These are phyloP conservation scores for Carnegiea gigantea DNA, from an alignment of 179 eudicot species.

Conservation along the genomic window DNA sequence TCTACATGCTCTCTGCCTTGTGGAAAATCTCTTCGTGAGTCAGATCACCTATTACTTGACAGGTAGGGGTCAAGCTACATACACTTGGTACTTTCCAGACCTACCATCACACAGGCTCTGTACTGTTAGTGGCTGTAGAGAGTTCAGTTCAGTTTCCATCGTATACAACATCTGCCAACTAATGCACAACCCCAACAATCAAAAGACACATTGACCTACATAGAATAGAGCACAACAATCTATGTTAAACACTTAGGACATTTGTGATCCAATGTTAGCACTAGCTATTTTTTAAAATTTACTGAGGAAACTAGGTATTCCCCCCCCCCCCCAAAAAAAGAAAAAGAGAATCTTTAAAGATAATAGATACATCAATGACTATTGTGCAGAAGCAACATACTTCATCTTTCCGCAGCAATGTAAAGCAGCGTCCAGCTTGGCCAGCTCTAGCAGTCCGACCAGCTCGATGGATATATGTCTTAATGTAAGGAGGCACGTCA, in stretches of 20 bases:
- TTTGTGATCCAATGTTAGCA: not conserved
- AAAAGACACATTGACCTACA: not conserved
- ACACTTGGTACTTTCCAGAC: not conserved
- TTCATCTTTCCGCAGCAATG: conserved; percentile 71
- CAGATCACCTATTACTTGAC: not conserved
- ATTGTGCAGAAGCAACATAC: conserved; percentile 36
- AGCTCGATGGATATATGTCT: conserved; percentile 91
- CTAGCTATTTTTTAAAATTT: not conserved
- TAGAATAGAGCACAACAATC: not conserved
- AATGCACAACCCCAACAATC: not conserved
- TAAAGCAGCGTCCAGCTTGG: conserved; percentile 81
- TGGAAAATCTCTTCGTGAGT: not conserved
- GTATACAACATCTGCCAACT: not conserved
- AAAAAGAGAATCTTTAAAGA: not conserved
- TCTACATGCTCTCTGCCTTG: not conserved
- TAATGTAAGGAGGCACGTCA: conserved; percentile 76
- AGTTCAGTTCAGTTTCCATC: not conserved
- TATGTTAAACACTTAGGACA: not conserved
- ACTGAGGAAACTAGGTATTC: not conserved
- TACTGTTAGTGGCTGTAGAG: too few relatives aligned
- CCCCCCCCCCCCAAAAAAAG: too few relatives aligned
- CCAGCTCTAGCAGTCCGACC: conserved; percentile 99
- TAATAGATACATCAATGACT: not conserved
- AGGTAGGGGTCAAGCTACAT: not conserved
- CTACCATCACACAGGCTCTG: too few relatives aligned